Base-by-base conservation (phyloP, 345 rosid genomes). In the Populus nigra region DNA sequence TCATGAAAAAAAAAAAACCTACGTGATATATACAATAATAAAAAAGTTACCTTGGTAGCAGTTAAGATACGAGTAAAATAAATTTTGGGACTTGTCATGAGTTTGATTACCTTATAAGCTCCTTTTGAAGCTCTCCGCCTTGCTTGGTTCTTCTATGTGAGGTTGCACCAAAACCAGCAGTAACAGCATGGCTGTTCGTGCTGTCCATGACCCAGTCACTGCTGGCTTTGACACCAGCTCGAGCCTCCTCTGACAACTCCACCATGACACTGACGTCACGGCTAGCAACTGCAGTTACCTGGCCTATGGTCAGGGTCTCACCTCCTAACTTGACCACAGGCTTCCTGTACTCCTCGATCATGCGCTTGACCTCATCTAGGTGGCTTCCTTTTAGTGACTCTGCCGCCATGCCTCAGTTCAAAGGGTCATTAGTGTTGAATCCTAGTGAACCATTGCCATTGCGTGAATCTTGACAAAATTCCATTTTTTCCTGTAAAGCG, bases 341-440 rank as follows among this genome's bases (percentile, higher is more conserved):
- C 73, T 71, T 88, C 81, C 93, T 83, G 79, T 77, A 90, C 7
- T 92, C 94, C 20, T 75, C 84, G 0, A 94, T 88, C 98, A 94
- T 94, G 25, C 87, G 77, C 74, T 85, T 92, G 66, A 94, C 97
- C 76, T 92, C 97, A 1, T 92, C 94, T 22, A 92, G 85, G 81
- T 94, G 97, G 84, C 97, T 92, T 1, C 98, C 97, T 74, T 84
- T 88, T 71, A 94, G 61, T 38, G 92, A 86, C 78, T 92, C 92
- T 5, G 97, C 94, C 0, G 88, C 91, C 25, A 70, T 57, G 11
- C 84, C 87, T 96, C 97, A 92, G 73, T 88, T 88, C 78, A 94
- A 68, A 0, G 96, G 98, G 84, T 92, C 98, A 41, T 22, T 27
- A 2, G 38, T 20, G 69, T 43, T 11, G 3, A 33, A 76, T 9